Evolutionary conservation across 768 basidiomycete genomes (phyloP).

Genomic region (Russula earlei): DNA sequence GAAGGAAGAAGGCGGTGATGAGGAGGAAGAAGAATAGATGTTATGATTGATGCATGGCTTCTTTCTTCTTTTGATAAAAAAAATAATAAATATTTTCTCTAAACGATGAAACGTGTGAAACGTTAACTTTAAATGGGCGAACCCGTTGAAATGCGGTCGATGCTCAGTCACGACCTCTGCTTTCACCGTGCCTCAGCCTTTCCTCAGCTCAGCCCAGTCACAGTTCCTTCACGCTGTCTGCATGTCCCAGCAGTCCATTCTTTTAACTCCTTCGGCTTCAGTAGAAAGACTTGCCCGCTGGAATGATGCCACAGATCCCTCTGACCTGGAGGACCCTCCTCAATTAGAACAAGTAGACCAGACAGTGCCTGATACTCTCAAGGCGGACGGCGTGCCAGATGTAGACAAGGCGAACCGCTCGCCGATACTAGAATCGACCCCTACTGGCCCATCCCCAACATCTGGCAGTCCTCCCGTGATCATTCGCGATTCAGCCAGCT

Average conservation of each 20-base stretch:
- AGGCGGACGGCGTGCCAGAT: conserved; percentile 13
- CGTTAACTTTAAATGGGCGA: not conserved
- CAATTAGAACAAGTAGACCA: conserved; percentile 8
- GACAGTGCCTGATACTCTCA: conserved; percentile 20
- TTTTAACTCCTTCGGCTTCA: conserved; percentile 8
- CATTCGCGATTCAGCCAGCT: conserved; percentile 42
- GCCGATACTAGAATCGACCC: conserved; percentile 26
- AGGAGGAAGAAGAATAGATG: conserved; percentile 76
- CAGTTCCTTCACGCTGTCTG: not conserved
- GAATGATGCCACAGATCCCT: conserved; percentile 2
- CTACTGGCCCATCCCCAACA: conserved; percentile 31
- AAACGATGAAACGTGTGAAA: conserved; percentile 2
- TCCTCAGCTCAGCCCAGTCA: not conserved
- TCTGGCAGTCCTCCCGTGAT: conserved; percentile 29
- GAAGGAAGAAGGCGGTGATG: conserved; percentile 83
- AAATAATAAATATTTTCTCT: not conserved
- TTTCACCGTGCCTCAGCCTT: not conserved
- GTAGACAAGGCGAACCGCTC: conserved; percentile 11
- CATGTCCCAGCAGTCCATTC: conserved; percentile 16
- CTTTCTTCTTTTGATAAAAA: not conserved
- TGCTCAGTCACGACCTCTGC: not conserved
- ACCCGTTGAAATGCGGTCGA: not conserved
- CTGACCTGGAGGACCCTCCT: conserved; percentile 1
- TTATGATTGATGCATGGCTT: not conserved
- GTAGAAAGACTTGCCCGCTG: conserved; percentile 31